Evolutionary conservation across 257 asterid species (phyloP), one percentile per base, ranked within the genome.

Genomic region (Cordia subcordata): DNA sequence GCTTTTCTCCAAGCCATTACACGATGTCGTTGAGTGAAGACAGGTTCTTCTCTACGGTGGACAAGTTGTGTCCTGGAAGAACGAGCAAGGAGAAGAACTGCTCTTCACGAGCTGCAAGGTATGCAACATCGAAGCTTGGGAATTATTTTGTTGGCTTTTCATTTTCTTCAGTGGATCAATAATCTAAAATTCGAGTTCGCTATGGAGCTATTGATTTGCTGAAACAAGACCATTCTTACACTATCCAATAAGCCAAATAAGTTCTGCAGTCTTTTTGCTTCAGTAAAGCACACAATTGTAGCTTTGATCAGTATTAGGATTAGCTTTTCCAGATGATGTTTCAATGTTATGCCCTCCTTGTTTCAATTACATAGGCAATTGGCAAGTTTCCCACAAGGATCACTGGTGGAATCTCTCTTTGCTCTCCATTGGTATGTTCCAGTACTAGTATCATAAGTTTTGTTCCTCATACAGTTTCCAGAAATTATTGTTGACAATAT

Each of bases 61-160:
- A 22, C 95, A 81, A 69, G 80, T 88, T 55, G 63, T 78, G 37
- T 86, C 96, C 18, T 86, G 94, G 96, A 88, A 86, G 79, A 88
- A 86, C 60, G 91, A 84, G 60, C 81, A 67, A 77, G 72, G 95
- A 60, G 84, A 88, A 58, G 94, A 88, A 76, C 62, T 83, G 81
- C 79, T 88, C 20, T 88, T 82, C 63, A 69, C 63, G 73, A 78
- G 79, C 72, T 77, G 67, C 57, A 88, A 86, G 96, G 96, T 53
- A 53, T 22, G 12, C 47, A 42, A 8, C 10, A 42, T 42, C 15
- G 35, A 42, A 42, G 12, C 12, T 8, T 42, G 47, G 4, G 15
- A 42, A 42, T 27, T 27, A 27, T 27, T 27, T 27, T 88, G 71
- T 59, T 42, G 47, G 14, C 12, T 42, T 42, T 42, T 39, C 12